These are phyloP conservation scores for Candida xiaguanensis DNA, from an alignment of 805 yeast genomes.

Conservation along the genomic window DNA sequence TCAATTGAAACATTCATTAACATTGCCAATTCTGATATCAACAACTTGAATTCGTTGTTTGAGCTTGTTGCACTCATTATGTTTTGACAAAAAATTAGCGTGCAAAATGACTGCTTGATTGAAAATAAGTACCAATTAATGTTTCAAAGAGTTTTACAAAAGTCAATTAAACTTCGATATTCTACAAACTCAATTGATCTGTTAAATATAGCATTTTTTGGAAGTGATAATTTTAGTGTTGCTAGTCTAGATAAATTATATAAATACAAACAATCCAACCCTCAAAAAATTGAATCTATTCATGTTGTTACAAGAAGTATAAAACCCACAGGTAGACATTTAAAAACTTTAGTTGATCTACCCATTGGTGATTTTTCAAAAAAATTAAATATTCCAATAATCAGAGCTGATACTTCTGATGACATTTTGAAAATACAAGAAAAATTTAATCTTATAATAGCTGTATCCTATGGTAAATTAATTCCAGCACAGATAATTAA, in stretches of 20 bases:
- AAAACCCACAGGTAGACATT: constrained; percentile 61
- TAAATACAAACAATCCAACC: constrained; percentile 15
- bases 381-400: constrained; percentile 28
- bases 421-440: constrained; percentile 31
- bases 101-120: too few species aligned
- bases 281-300: constrained; percentile 29
- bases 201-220: constrained; percentile 60
- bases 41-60: constrained; percentile 10
- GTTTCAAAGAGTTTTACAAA: too few species aligned
- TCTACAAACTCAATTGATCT: constrained; percentile 5
- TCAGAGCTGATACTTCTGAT: constrained; percentile 48
- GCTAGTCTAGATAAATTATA: constrained; percentile 43
- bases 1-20: constrained; percentile 23
- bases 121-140: too few species aligned
- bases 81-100: not conserved
- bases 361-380: constrained; percentile 48
- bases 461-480: constrained; percentile 84
- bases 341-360: constrained; percentile 43
- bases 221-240: constrained; percentile 71
- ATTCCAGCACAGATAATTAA: constrained; percentile 63
- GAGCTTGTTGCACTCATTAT: not conserved
- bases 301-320: constrained; percentile 64
- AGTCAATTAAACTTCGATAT: not conserved
- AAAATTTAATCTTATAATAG: constrained; percentile 66
- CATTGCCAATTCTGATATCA: constrained; percentile 21